Percentiles rank a stretch among this genome's conserved stretches.
Evolutionary conservation across 208 protist genomes (phyloP).

Genomic region (Leishmania amazonensis): DNA sequence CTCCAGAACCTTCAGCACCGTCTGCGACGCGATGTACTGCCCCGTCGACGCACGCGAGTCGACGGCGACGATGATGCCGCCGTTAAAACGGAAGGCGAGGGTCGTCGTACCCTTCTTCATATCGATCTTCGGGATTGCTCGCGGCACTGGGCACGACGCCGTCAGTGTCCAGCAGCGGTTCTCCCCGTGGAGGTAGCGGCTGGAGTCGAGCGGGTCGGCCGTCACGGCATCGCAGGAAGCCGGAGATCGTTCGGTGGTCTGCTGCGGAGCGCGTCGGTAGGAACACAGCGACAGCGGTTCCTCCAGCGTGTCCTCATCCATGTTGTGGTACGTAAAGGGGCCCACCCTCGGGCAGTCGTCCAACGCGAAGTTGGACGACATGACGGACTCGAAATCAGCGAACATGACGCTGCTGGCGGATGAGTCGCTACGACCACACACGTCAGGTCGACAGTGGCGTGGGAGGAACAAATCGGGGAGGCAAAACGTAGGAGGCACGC

Average conservation of each 20-base stretch:
- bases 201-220: constrained; percentile 77
- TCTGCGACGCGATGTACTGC: constrained; percentile 98
- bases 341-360: constrained; percentile 79
- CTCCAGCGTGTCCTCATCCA: constrained; percentile 24
- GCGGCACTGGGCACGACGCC: constrained; percentile 78
- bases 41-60: constrained; percentile 99
- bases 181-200: constrained; percentile 58
- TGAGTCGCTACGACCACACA: background rate
- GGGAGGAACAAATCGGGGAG: background rate
- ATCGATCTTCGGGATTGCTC: constrained; percentile 81
- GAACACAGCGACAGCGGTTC: constrained; percentile 23
- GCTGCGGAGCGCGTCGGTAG: constrained; percentile 28
- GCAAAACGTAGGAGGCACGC: background rate
- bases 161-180: constrained; percentile 78
- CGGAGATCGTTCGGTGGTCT: constrained; percentile 26
- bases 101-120: constrained; percentile 99
- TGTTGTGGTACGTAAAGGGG: constrained; percentile 86
- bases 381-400: constrained; percentile 67
- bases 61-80: constrained; percentile 98
- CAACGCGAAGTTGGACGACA: constrained; percentile 76
- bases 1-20: constrained; percentile 99
- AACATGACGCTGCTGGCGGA: constrained; percentile 39
- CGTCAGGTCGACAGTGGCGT: background rate
- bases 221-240: constrained; percentile 67
- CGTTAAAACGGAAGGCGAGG: constrained; percentile 98